Evolutionary conservation across 2,329 filamentous ascomycete genomes (phyloP).

Genomic region (Paecilomyces dactylethromorphus): DNA sequence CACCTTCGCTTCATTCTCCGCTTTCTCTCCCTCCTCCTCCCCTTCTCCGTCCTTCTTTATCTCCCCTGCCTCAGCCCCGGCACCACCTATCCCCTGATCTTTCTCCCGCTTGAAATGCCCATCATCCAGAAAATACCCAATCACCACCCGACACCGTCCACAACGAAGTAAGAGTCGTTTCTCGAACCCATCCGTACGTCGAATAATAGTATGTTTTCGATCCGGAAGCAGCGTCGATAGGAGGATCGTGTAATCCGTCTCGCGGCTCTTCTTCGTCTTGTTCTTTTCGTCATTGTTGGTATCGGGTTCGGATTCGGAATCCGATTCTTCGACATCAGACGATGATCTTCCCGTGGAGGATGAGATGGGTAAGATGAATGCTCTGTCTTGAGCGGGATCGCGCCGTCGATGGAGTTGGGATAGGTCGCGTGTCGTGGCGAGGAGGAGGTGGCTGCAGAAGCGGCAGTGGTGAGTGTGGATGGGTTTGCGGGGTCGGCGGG

Average conservation of each 20-base stretch:
- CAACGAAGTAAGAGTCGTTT: constrained; percentile 56
- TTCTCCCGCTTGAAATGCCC: constrained; percentile 34
- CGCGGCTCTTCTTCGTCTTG: constrained; percentile 4
- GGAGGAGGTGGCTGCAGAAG: constrained; percentile 58
- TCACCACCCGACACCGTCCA: constrained; percentile 52
- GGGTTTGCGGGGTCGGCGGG: constrained; percentile 13
- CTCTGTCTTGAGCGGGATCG: constrained; percentile 44
- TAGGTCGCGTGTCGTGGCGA: constrained; percentile 53
- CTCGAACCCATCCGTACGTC: constrained; percentile 59
- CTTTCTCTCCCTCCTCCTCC: constrained; percentile 11
- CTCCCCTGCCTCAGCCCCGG: not conserved
- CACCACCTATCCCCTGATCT: constrained; percentile 7
- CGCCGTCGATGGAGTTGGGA: constrained; percentile 47
- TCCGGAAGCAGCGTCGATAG: constrained; percentile 46
- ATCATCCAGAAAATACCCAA: constrained; percentile 58
- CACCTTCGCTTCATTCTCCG: constrained; percentile 32
- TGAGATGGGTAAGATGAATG: constrained; percentile 53
- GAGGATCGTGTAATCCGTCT: constrained; percentile 42
- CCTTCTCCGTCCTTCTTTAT: constrained; percentile 7
- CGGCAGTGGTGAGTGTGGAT: constrained; percentile 54
- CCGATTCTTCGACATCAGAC: not conserved
- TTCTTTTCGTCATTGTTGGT: constrained; percentile 6
- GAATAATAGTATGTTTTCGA: constrained; percentile 45
- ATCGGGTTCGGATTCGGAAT: not conserved
- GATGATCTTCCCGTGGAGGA: constrained; percentile 5